phyloP scores from a whole-genome alignment of 1,284 basidiomycete genomes.

The Cutaneotrichosporon sp. region DNA sequence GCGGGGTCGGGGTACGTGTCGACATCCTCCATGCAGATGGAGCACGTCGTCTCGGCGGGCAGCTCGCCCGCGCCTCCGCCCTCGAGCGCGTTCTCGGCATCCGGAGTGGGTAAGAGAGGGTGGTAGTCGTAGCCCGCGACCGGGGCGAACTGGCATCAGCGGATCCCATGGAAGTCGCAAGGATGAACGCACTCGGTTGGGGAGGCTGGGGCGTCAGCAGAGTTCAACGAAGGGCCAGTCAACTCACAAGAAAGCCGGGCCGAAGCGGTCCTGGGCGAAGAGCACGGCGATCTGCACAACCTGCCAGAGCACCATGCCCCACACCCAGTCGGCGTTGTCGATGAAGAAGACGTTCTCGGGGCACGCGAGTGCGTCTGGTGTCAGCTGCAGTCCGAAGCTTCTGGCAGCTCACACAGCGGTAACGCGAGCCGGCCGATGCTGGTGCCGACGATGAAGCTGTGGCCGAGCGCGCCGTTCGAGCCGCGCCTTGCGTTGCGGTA shows the following conservation, averaged over 20 bases:
- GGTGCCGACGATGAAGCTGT: constrained; percentile 75
- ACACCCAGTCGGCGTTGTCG: constrained; percentile 67
- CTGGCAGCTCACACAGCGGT: constrained; percentile 68
- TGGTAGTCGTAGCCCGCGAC: constrained; percentile 78
- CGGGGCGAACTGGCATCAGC: constrained; percentile 55
- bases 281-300: constrained; percentile 66
- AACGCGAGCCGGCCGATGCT: constrained; percentile 70
- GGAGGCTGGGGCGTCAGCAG: constrained; percentile 6
- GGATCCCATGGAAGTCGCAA: not conserved
- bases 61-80: not conserved
- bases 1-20: constrained; percentile 56
- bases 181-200: constrained; percentile 1
- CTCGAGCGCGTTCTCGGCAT: constrained; percentile 64
- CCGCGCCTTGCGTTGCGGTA: constrained; percentile 71
- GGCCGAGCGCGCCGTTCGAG: constrained; percentile 66
- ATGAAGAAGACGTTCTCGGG: constrained; percentile 82
- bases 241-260: constrained; percentile 74
- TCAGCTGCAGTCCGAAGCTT: constrained; percentile 4
- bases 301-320: constrained; percentile 64
- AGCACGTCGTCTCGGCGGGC: constrained; percentile 66
- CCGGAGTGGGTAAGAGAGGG: constrained; percentile 68
- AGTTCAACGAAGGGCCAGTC: not conserved
- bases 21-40: constrained; percentile 89
- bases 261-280: constrained; percentile 71
- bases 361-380: constrained; percentile 73